A percentile compares a stretch with the other conserved stretches of the same genome.
phyloP scores from a whole-genome alignment of 441 rosid species.

The Sinapis alba region DNA sequence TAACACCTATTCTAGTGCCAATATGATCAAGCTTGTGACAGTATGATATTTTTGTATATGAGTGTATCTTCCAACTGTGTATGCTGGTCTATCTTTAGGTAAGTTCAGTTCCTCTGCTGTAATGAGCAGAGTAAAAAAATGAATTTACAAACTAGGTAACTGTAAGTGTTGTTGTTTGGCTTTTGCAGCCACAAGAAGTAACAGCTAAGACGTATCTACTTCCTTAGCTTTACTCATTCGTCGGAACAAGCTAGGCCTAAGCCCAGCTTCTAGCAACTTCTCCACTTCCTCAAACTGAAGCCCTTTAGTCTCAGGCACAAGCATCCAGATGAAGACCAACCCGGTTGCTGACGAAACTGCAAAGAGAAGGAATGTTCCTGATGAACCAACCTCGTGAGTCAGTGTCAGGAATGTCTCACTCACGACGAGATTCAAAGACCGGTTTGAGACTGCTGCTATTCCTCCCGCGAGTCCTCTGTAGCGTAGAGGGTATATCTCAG shows the following conservation, averaged over 20 bases:
- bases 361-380: not conserved
- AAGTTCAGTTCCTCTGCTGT: not conserved
- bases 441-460: not conserved
- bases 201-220: not conserved
- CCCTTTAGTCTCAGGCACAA: not conserved
- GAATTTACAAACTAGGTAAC: not conserved
- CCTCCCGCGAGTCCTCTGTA: not conserved
- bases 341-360: not conserved
- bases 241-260: not conserved
- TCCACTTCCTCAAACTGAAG: not conserved
- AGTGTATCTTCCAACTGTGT: too few species aligned
- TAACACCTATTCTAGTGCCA: too few species aligned
- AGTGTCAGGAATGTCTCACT: not conserved
- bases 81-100: not conserved
- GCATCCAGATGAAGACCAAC: not conserved
- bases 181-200: not conserved
- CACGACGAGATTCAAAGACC: not conserved
- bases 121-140: not conserved
- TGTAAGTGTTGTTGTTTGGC: not conserved
- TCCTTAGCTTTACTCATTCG: not conserved
- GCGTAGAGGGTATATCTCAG: not conserved
- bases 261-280: not conserved
- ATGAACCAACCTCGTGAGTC: not conserved
- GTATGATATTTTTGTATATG: not conserved
- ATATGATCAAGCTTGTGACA: not conserved